phyloP scores from a whole-genome alignment of 345 rosid genomes.

The Conringia planisiliqua region DNA sequence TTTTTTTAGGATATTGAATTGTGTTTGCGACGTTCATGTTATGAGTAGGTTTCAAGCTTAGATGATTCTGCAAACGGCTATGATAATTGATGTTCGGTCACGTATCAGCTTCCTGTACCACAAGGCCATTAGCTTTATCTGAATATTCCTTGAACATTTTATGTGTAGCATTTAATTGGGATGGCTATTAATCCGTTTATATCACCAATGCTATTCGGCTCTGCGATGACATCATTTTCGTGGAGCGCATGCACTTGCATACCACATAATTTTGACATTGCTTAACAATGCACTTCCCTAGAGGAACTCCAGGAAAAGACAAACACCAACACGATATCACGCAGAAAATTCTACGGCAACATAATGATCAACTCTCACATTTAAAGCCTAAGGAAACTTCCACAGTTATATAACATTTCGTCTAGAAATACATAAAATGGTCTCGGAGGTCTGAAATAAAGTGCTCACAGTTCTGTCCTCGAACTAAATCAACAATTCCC shows the following conservation, averaged over 20 bases:
- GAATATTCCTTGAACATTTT: not conserved
- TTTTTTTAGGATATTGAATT: too few relatives aligned
- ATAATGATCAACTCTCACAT: constrained; percentile 1
- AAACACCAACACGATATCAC: not conserved
- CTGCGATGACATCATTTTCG: not conserved
- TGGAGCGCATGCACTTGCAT: not conserved
- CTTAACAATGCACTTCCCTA: not conserved
- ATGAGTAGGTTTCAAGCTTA: not conserved
- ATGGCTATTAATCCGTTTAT: too few relatives aligned
- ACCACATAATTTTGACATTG: not conserved
- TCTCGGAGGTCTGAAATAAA: not conserved
- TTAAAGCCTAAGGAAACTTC: not conserved
- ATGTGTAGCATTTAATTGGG: not conserved
- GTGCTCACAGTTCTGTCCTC: not conserved
- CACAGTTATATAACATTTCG: not conserved
- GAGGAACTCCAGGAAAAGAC: not conserved
- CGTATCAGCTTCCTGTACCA: not conserved
- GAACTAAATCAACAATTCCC: not conserved
- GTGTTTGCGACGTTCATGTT: not conserved
- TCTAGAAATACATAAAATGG: not conserved
- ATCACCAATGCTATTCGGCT: not conserved
- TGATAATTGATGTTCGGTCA: not conserved
- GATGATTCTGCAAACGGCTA: not conserved
- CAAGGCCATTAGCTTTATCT: not conserved
- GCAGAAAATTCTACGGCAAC: not conserved